Base-by-base conservation (phyloP, 2,329 filamentous ascomycete genomes). In the Pseudogymnoascus sp. region DNA sequence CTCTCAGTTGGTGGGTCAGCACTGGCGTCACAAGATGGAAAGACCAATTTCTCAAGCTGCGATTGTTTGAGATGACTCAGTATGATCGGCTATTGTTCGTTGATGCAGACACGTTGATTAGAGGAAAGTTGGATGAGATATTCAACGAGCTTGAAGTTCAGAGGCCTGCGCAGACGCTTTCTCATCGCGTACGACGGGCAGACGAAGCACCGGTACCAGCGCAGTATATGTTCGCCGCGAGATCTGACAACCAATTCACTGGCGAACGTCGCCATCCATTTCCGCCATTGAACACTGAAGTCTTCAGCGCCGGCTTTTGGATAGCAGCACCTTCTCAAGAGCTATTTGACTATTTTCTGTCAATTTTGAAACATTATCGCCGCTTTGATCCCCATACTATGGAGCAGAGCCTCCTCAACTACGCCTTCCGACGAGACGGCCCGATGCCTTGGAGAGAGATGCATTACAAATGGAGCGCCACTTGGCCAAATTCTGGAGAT, bases 321-420 rank as follows among this genome's bases (percentile, higher is more conserved):
- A 64, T 79, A 3, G 69, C 75, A 2, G 70, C 73, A 4, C 78
- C 78, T 0, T 76, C 75, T 11, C 63, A 64, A 1, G 69, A 75
- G 59, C 64, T 80, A 3, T 79, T 74, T 66, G 65, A 73, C 2
- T 75, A 78, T 64, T 73, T 78, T 23, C 65, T 75, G 60, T 70
- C 68, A n/a, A 69, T 79, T 25, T 72, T 76, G 63, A 63, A 66
- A 12, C 68, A 73, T 28, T 70, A 69, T n/a, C 69, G 71, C 25
- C 72, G 74, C 12, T 79, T 79, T 65, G 70, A 76, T 43, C 71
- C 75, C 0, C 69, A 69, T 18, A 74, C 72, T 14, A 75, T 75
- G 65, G 77, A 79, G 65, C 78, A 79, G 66, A 75, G 75, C 64
- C 67, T 80, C 25, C 68, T 78, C 16, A 79, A 79, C 66, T 79